A percentile compares a stretch with the other conserved stretches of the same genome.
phyloP scores from a whole-genome alignment of 129 eudicot species.

The Arctium minus region DNA sequence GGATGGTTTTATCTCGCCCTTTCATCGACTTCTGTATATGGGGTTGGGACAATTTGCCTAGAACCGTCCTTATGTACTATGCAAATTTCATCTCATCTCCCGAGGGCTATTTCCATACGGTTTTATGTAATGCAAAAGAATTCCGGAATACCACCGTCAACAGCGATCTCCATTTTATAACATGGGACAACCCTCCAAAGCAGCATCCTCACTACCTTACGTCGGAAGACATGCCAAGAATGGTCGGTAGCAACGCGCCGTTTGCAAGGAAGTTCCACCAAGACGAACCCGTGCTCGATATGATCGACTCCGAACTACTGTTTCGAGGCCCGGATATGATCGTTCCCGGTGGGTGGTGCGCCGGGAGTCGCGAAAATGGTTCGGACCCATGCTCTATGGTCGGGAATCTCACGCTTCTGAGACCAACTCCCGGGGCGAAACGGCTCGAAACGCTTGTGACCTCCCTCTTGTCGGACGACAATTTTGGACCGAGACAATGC shows the following conservation, averaged over 20 bases:
- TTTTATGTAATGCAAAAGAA: slow-evolving; percentile 53
- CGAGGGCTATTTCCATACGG: slow-evolving; percentile 78
- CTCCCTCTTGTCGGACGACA: slow-evolving; percentile 37
- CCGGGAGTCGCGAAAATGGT: slow-evolving; percentile 48
- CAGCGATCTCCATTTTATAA: slow-evolving; percentile 62
- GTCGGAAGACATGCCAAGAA: slow-evolving; percentile 36
- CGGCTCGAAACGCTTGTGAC: slow-evolving; percentile 42
- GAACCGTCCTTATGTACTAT: slow-evolving; percentile 72
- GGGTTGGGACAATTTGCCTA: slow-evolving; percentile 84
- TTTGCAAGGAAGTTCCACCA: slow-evolving; percentile 64
- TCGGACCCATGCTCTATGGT: slow-evolving; percentile 53
- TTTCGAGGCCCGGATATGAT: slow-evolving; percentile 49
- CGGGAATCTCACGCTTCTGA: slow-evolving; percentile 33
- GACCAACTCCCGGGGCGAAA: slow-evolving; percentile 49
- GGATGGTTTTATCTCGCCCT: slow-evolving; percentile 65
- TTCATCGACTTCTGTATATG: slow-evolving; percentile 57
- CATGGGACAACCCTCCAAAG: slow-evolving; percentile 81
- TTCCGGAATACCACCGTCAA: slow-evolving; percentile 57
- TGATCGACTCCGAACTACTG: slow-evolving; percentile 53
- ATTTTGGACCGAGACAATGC: slow-evolving; percentile 48
- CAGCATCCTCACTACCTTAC: slow-evolving; percentile 66
- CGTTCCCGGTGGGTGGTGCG: slow-evolving; percentile 80
- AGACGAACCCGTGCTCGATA: slow-evolving; percentile 58
- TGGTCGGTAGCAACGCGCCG: slow-evolving; percentile 55
- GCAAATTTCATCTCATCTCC: slow-evolving; percentile 76